These are phyloP conservation scores for Mortierella sp. DNA, from an alignment of 371 early-diverging fungal genomes.

Conservation along the genomic window DNA sequence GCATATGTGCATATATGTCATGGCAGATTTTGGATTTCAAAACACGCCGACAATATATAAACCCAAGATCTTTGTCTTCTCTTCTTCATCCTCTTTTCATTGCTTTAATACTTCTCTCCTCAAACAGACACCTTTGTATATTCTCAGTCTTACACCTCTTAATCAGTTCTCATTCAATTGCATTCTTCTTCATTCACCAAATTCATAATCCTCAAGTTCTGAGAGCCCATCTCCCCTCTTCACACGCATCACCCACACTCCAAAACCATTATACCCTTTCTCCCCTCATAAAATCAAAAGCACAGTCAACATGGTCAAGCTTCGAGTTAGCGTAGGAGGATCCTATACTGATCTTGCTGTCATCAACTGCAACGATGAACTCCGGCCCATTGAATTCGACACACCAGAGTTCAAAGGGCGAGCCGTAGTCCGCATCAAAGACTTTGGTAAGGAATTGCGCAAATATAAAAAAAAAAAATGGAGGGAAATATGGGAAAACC, in stretches of 20 bases:
- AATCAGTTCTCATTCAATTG: too few relatives aligned
- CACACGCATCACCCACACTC: not conserved
- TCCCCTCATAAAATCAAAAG: too few relatives aligned
- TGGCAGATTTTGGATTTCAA: too few relatives aligned
- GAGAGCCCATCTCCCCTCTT: not conserved
- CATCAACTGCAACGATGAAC: constrained; percentile 67
- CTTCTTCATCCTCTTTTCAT: too few relatives aligned
- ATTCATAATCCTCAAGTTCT: not conserved
- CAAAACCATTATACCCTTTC: too few relatives aligned
- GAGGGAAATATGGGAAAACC: constrained; percentile 9
- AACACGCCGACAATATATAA: too few relatives aligned
- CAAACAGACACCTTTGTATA: too few relatives aligned
- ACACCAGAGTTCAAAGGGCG: constrained; percentile 66
- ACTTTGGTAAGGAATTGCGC: constrained; percentile 57
- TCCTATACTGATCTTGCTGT: constrained; percentile 55
- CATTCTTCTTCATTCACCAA: not conserved
- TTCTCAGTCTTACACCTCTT: too few relatives aligned
- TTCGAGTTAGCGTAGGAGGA: constrained; percentile 61
- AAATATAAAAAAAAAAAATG: not conserved
- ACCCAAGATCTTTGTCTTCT: too few relatives aligned
- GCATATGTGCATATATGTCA: too few relatives aligned
- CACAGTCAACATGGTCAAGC: constrained; percentile 40
- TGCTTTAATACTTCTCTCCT: too few relatives aligned
- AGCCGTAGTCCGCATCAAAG: constrained; percentile 66
- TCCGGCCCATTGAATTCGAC: constrained; percentile 67